Percentiles rank a stretch among this genome's conserved stretches.
Conservation (phyloP, 257 asterid genomes). For the Penstemon newberryi region DNA sequence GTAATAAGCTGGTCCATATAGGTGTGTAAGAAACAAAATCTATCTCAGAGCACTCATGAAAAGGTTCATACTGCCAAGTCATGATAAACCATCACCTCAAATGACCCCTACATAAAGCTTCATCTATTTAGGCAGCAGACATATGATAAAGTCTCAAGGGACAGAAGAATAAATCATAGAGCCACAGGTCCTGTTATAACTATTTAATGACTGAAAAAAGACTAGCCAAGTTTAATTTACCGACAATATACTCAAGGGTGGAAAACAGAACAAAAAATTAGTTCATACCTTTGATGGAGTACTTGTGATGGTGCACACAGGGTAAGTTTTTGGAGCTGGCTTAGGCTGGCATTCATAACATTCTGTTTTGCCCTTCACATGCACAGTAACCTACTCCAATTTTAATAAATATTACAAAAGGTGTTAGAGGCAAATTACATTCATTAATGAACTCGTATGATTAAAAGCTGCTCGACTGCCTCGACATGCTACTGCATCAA, state of each 20-base stretch:
- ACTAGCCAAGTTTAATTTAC: conserved; percentile 5
- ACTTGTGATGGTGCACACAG: conserved; percentile 96
- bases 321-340: conserved; percentile 98
- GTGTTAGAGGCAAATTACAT: conserved; percentile 17
- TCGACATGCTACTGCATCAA: conserved; percentile 1
- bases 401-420: conserved; percentile 18
- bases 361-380: conserved; percentile 86
- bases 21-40: background rate
- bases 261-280: background rate
- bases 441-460: conserved; percentile 7
- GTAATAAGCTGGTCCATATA: background rate
- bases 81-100: conserved; percentile 9
- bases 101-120: conserved; percentile 8
- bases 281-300: conserved; percentile 89
- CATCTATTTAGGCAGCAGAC: conserved; percentile 1
- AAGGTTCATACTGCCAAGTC: background rate
- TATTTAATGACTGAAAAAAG: background rate
- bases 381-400: conserved; percentile 84
- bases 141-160: conserved; percentile 14
- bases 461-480: background rate
- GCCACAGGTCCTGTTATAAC: conserved; percentile 11
- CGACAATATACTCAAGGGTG: background rate
- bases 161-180: background rate
- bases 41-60: background rate
- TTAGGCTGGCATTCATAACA: conserved; percentile 98